Conservation (phyloP, 208 protist species). For the Endotrypanum monterogeii region DNA sequence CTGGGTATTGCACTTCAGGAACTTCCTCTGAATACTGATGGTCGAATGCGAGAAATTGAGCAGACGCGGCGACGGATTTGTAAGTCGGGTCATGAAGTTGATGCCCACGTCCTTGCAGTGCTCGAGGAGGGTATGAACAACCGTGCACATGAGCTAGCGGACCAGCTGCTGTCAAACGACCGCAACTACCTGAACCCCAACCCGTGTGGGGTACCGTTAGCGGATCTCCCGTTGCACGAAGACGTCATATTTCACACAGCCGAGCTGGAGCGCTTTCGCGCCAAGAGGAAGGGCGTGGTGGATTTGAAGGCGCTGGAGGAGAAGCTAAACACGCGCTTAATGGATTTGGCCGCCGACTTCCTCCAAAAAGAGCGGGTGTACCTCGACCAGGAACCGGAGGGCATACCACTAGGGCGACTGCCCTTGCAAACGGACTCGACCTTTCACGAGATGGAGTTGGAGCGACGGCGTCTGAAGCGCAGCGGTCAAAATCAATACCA, state of each 20-base stretch:
- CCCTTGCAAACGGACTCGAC: slow-evolving; percentile 66
- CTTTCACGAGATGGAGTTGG: slow-evolving; percentile 76
- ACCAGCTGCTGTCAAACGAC: slow-evolving; percentile 53
- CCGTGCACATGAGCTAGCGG: slow-evolving; percentile 62
- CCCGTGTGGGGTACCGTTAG: slow-evolving; percentile 66
- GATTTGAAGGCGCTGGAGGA: slow-evolving; percentile 49
- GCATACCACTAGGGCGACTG: slow-evolving; percentile 62
- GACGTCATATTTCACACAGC: slow-evolving; percentile 63
- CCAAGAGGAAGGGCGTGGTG: slow-evolving; percentile 18
- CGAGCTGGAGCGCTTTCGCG: slow-evolving; percentile 43
- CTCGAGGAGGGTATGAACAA: slow-evolving; percentile 65
- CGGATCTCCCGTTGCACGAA: slow-evolving; percentile 56
- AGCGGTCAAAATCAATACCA: slow-evolving; percentile 32
- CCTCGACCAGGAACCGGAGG: slow-evolving; percentile 78
- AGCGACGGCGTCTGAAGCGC: slow-evolving; percentile 58
- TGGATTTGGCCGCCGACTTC: slow-evolving; percentile 64
- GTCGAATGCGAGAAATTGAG: slow-evolving; percentile 66
- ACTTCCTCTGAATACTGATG: slow-evolving; percentile 69
- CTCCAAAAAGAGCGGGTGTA: slow-evolving; percentile 63
- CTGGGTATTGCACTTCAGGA: slow-evolving; percentile 63
- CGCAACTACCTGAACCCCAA: slow-evolving; percentile 69
- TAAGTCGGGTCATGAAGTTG: slow-evolving; percentile 34
- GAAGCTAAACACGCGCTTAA: slow-evolving; percentile 48
- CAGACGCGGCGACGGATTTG: slow-evolving; percentile 51
- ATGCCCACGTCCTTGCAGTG: slow-evolving; percentile 35